Evolutionary conservation across 2,329 filamentous ascomycete genomes (phyloP).

Genomic region (Colletotrichum lindemuthianum): DNA sequence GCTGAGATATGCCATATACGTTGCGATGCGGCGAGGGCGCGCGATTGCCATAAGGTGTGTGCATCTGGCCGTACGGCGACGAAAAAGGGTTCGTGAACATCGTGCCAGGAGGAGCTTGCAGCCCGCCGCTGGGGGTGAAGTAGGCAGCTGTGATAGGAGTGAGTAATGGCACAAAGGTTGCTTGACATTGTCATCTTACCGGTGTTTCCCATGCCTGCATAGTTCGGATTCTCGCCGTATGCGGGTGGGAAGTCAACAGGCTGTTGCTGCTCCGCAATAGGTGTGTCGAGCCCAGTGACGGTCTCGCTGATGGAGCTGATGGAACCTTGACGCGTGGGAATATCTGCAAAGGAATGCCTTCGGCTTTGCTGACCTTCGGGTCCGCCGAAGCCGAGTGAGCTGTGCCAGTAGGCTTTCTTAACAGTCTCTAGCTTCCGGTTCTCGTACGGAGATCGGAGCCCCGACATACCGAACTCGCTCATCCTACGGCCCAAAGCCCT

Average conservation of each 20-base stretch:
- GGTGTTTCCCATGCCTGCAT: conserved; percentile 51
- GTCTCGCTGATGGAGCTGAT: conserved; percentile 69
- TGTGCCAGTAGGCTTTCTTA: conserved; percentile 78
- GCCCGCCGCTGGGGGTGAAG: conserved; percentile 46
- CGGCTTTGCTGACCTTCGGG: conserved; percentile 77
- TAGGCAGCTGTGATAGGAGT: conserved; percentile 48
- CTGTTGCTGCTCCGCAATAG: conserved; percentile 54
- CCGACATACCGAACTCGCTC: conserved; percentile 64
- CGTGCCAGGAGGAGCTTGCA: conserved; percentile 47
- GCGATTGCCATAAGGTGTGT: conserved; percentile 57
- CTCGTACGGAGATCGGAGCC: conserved; percentile 63
- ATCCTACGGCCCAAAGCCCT: conserved; percentile 61
- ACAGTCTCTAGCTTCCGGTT: conserved; percentile 72
- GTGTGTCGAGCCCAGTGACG: conserved; percentile 57
- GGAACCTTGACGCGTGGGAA: conserved; percentile 71
- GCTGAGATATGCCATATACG: conserved; percentile 70
- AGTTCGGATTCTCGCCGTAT: conserved; percentile 52
- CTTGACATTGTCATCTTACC: too few relatives aligned
- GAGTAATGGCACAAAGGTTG: conserved; percentile 34
- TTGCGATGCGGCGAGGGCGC: conserved; percentile 70
- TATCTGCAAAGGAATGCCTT: conserved; percentile 81
- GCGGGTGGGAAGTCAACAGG: conserved; percentile 54
- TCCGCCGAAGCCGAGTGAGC: conserved; percentile 72
- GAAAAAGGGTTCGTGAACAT: conserved; percentile 56
- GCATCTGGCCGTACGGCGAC: conserved; percentile 55